Evolutionary conservation across 345 rosid species (phyloP), one percentile per base, ranked within the genome.

Genomic region (Salix brachista): DNA sequence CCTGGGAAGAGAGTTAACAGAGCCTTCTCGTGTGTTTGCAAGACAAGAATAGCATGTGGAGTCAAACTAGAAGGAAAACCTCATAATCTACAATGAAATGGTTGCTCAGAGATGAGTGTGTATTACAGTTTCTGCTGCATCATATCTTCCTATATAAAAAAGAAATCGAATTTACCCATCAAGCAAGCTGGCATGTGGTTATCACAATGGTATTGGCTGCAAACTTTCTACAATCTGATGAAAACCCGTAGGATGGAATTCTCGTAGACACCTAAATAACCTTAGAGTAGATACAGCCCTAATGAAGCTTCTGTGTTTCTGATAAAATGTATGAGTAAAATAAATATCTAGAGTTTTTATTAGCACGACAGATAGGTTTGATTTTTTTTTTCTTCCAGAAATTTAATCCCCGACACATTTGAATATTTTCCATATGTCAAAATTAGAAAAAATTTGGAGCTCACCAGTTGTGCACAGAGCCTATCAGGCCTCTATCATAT

Each of bases 401-500:
- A 58, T 58, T 58, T 23, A n/a, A 58, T 1, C 28, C 28, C 25
- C 28, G 1, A 58, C 28, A 58, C 14, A n/a, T 58, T 56, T 58
- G 16, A 58, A 58, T 58, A n/a, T 58, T 42, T 42, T n/a, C 62
- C 62, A 8, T n/a, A 56, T n/a, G 28, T 23, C 28, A n/a, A 17
- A 16, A 2, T 6, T 3, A 61, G 23, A 19, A 60, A 16, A 25
- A 2, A 8, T 61, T 39, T 69, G 42, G 1, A 41, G 11, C 85
- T 37, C 91, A 95, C 99, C 99, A 95, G 92, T 79, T 89, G 80
- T 95, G 97, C 62, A 81, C 73, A 39, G 92, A 46, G 75, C 99
- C 99, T n/a, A 95, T 93, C 58, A 95, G 81, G 82, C 99, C 99
- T 73, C 99, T 86, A 85, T 95, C 98, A 61, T 93, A 95, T 75